These are phyloP conservation scores for Nigrospora sphaerica DNA, from an alignment of 2,329 filamentous ascomycete genomes.

Conservation along the genomic window DNA sequence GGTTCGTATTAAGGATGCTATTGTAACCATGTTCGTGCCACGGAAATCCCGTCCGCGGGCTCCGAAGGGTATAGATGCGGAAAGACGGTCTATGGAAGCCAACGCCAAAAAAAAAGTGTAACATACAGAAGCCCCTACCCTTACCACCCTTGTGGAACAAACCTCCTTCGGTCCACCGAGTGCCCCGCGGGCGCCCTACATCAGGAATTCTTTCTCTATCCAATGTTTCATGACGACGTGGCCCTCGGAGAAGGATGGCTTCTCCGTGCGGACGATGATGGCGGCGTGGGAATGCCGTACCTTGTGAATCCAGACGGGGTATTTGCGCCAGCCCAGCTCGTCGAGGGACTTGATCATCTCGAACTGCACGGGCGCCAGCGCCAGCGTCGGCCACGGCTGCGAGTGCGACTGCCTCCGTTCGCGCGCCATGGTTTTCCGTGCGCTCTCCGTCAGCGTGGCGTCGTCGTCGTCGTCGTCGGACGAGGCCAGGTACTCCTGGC, in stretches of 20 bases:
- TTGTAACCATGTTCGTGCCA: no score
- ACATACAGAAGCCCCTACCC: not conserved
- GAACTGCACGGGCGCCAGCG: conserved; percentile 74
- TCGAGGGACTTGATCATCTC: conserved; percentile 76
- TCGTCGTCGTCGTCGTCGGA: conserved; percentile 44
- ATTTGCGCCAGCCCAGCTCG: conserved; percentile 55
- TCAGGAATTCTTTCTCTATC: conserved; percentile 65
- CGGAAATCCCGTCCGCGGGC: no score
- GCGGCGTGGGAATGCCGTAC: conserved; percentile 80
- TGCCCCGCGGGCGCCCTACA: conserved; percentile 27
- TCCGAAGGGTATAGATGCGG: no score
- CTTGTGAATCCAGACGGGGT: conserved; percentile 68
- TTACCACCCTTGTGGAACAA: not conserved
- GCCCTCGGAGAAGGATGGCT: conserved; percentile 66
- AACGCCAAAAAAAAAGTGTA: not conserved
- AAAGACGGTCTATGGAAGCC: not conserved
- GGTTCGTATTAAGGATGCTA: no score
- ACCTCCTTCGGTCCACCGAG: not conserved
- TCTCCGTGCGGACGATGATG: conserved; percentile 72
- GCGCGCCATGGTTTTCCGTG: conserved; percentile 30
- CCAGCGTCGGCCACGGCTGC: conserved; percentile 58
- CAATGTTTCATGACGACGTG: conserved; percentile 74
- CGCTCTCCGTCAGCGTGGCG: conserved; percentile 21
- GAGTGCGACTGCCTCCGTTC: conserved; percentile 29
- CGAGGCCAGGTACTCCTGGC: conserved; percentile 62